phyloP scores from a whole-genome alignment of 2,329 filamentous ascomycete genomes.

The Nigrospora sphaerica region DNA sequence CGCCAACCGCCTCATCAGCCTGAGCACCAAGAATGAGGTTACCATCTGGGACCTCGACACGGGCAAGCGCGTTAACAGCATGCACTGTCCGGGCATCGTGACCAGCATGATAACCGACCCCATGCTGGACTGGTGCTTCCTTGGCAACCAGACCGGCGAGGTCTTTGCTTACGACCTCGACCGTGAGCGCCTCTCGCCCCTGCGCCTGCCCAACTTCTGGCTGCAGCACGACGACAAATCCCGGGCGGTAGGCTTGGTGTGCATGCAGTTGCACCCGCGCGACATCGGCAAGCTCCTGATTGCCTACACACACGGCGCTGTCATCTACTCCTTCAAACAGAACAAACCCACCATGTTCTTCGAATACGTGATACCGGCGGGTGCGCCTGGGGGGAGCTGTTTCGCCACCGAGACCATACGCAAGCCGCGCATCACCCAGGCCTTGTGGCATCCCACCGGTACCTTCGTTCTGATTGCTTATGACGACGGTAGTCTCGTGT shows the following conservation, averaged over 20 bases:
- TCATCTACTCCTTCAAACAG: slow-evolving; percentile 92
- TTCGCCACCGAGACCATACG: slow-evolving; percentile 54
- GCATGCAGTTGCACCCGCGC: slow-evolving; percentile 78
- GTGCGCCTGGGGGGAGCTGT: slow-evolving; percentile 77
- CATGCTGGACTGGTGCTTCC: slow-evolving; percentile 85
- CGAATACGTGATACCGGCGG: slow-evolving; percentile 72
- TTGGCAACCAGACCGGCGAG: slow-evolving; percentile 78
- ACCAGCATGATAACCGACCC: slow-evolving; percentile 74
- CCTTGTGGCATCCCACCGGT: slow-evolving; percentile 90
- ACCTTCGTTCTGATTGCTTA: slow-evolving; percentile 83
- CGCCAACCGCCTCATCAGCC: slow-evolving; percentile 73
- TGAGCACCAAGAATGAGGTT: slow-evolving; percentile 82
- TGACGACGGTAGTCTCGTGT: slow-evolving; percentile 84
- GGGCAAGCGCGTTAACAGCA: slow-evolving; percentile 58
- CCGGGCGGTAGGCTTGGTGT: slow-evolving; percentile 56
- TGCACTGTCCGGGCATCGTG: slow-evolving; percentile 71
- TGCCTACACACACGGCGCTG: slow-evolving; percentile 82
- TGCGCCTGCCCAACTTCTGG: slow-evolving; percentile 87
- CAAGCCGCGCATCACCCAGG: slow-evolving; percentile 71
- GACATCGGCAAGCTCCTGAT: slow-evolving; percentile 89
- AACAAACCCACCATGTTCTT: slow-evolving; percentile 73
- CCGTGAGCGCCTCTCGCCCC: slow-evolving; percentile 64
- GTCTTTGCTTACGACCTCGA: slow-evolving; percentile 92
- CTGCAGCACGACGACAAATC: slow-evolving; percentile 61
- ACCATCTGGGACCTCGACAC: slow-evolving; percentile 74